These are phyloP conservation scores for Dioscorea alata DNA, from an alignment of 106 monocot species.

Conservation along the genomic window DNA sequence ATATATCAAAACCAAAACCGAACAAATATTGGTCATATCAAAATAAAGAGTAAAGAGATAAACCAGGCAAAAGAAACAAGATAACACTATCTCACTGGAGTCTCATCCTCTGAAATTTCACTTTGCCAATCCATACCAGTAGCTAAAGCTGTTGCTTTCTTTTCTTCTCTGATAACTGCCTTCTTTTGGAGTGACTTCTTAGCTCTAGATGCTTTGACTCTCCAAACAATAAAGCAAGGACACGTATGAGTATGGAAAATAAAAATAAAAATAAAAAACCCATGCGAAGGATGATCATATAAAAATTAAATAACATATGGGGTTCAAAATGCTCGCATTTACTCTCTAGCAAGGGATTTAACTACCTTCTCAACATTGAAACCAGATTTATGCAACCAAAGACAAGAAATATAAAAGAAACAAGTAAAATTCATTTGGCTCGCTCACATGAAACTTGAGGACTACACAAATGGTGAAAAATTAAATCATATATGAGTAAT, in stretches of 20 bases:
- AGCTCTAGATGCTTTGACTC: constrained; percentile 74
- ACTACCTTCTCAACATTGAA: too few species aligned
- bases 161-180: constrained; percentile 47
- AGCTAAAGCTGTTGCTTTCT: constrained; percentile 46
- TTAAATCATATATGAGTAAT: too few species aligned
- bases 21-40: not conserved
- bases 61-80: not conserved
- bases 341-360: too few species aligned
- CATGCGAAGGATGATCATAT: too few species aligned
- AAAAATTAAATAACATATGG: too few species aligned
- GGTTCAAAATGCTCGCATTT: too few species aligned
- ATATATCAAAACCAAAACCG: constrained; percentile 1
- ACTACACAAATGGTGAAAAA: too few species aligned
- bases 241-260: too few species aligned
- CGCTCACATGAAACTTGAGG: too few species aligned
- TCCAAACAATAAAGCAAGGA: constrained; percentile 6
- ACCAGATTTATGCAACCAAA: not conserved
- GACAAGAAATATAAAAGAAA: not conserved
- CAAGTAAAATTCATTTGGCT: too few species aligned
- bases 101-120: constrained; percentile 71
- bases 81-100: constrained; percentile 24
- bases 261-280: too few species aligned
- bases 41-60: not conserved
- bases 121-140: constrained; percentile 63
- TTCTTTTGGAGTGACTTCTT: constrained; percentile 55